phyloP scores from a whole-genome alignment of 2,329 filamentous ascomycete species.

The Emmonsiellopsis sp. region DNA sequence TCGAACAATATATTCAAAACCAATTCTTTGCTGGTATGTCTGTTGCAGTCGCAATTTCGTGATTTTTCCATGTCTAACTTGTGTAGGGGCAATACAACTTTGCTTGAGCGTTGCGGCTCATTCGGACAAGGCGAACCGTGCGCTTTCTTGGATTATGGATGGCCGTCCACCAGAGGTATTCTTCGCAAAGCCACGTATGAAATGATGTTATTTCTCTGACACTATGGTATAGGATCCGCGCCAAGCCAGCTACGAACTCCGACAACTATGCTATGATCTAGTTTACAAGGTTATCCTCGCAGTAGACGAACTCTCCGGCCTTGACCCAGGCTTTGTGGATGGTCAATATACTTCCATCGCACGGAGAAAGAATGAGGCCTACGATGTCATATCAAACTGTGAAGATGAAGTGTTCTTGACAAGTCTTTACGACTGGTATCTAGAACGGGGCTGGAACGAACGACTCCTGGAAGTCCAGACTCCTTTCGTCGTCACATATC shows the following conservation, averaged over 20 bases:
- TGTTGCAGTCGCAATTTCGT: conserved; percentile 6
- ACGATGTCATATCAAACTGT: conserved; percentile 78
- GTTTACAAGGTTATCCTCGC: conserved; percentile 71
- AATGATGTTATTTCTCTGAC: conserved; percentile 3
- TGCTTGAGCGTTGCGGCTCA: conserved; percentile 74
- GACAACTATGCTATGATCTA: conserved; percentile 76
- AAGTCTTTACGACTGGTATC: conserved; percentile 97
- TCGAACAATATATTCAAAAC: conserved; percentile 68
- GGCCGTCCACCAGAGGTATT: conserved; percentile 53
- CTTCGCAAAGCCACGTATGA: not conserved
- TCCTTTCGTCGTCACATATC: conserved; percentile 74
- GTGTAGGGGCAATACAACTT: conserved; percentile 68
- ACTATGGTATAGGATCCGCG: conserved; percentile 51
- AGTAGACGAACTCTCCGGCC: conserved; percentile 61
- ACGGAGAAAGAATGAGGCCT: conserved; percentile 77
- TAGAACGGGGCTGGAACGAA: conserved; percentile 72
- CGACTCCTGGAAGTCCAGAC: conserved; percentile 78
- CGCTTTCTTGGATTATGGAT: conserved; percentile 79
- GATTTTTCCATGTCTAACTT: conserved; percentile 6
- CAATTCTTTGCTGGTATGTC: conserved; percentile 70
- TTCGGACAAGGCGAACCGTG: conserved; percentile 77
- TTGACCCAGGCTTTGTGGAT: conserved; percentile 64
- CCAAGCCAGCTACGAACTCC: conserved; percentile 55
- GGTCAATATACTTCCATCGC: conserved; percentile 66
- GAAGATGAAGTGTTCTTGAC: conserved; percentile 92